phyloP scores from a whole-genome alignment of 2,329 filamentous ascomycete genomes.

The Emmonsiellopsis sp. region DNA sequence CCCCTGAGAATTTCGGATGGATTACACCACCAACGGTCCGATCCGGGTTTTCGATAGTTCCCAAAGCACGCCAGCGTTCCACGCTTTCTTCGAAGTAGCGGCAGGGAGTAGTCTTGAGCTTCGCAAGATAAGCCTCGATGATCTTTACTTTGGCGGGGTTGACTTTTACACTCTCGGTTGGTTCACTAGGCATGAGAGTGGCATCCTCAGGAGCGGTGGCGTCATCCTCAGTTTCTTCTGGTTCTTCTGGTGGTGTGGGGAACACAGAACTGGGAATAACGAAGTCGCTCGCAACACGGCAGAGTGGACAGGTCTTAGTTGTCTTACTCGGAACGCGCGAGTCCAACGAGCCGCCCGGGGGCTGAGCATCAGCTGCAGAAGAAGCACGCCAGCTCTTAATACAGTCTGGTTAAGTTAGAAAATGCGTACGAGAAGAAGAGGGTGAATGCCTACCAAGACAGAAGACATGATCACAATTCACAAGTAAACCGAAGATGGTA shows the following conservation, averaged over 20 bases:
- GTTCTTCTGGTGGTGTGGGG: slow-evolving; percentile 12
- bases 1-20: slow-evolving; percentile 10
- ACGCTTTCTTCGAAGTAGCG: slow-evolving; percentile 15
- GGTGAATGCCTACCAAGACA: slow-evolving; percentile 18
- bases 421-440: neutral
- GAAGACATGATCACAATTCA: slow-evolving; percentile 22
- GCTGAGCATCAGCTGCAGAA: slow-evolving; percentile 9
- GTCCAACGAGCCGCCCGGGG: slow-evolving; percentile 5
- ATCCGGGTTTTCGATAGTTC: neutral
- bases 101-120: slow-evolving; percentile 19
- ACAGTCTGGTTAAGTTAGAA: slow-evolving; percentile 13
- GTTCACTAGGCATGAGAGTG: slow-evolving; percentile 1
- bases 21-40: neutral
- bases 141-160: slow-evolving; percentile 17
- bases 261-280: slow-evolving; percentile 21
- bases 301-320: slow-evolving; percentile 22
- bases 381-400: slow-evolving; percentile 21
- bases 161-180: neutral
- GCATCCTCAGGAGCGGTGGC: neutral
- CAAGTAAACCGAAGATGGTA: slow-evolving; percentile 19
- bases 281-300: slow-evolving; percentile 19
- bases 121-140: slow-evolving; percentile 17
- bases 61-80: slow-evolving; percentile 5
- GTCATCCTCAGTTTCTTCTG: neutral
- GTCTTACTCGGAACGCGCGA: slow-evolving; percentile 11